These are phyloP conservation scores for Triticum urartu DNA, from an alignment of 176 grass and related monocot genomes.

Conservation along the genomic window DNA sequence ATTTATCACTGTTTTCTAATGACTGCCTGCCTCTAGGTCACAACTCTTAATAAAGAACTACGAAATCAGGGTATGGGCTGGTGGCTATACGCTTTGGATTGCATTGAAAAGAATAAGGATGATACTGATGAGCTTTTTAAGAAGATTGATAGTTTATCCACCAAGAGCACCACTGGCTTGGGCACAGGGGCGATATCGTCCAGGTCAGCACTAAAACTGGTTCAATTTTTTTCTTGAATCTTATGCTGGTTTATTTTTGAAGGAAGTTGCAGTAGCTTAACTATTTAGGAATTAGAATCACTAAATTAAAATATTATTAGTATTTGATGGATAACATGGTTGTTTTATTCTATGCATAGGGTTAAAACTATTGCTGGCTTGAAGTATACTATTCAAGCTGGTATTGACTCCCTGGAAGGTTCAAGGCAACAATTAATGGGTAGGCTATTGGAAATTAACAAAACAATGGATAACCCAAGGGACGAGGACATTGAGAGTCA, in stretches of 20 bases:
- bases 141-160: constrained; percentile 77
- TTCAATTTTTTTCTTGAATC: constrained; percentile 27
- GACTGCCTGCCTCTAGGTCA: constrained; percentile 52
- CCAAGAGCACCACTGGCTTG: constrained; percentile 64
- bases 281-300: constrained; percentile 13
- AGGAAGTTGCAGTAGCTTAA: background rate
- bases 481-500: constrained; percentile 83
- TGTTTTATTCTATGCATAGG: constrained; percentile 51
- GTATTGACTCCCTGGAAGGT: constrained; percentile 73
- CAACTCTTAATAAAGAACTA: constrained; percentile 55
- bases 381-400: constrained; percentile 77
- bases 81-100: constrained; percentile 82
- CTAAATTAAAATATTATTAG: background rate
- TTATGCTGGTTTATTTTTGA: constrained; percentile 1
- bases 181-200: constrained; percentile 60
- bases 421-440: constrained; percentile 67
- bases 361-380: constrained; percentile 64
- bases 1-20: constrained; percentile 4
- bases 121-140: constrained; percentile 60
- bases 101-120: constrained; percentile 67
- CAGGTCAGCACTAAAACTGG: constrained; percentile 54
- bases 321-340: constrained; percentile 22
- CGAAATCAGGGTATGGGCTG: constrained; percentile 55
- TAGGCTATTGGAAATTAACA: constrained; percentile 76
- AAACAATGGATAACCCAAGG: constrained; percentile 80